A percentile compares a stretch with the other conserved stretches of the same genome.
Conservation (phyloP, 768 basidiomycete species). For the Trametes cingulata region DNA sequence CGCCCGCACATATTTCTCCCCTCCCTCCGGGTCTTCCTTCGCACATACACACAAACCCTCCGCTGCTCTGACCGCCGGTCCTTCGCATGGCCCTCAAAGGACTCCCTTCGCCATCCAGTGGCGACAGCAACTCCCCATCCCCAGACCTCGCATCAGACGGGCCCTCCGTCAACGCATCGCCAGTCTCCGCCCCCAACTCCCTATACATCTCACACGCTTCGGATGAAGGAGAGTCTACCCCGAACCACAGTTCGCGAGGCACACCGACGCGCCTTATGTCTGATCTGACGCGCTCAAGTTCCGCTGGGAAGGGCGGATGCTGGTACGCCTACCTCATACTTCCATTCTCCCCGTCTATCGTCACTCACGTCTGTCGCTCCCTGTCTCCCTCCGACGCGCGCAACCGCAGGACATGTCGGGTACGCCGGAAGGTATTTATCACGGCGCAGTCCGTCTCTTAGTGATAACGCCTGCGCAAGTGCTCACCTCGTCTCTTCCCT, state of each 20-base stretch:
- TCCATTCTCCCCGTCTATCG: background rate
- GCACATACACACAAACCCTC: background rate
- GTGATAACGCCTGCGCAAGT: conserved; percentile 5
- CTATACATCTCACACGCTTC: conserved; percentile 15
- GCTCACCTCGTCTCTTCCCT: background rate
- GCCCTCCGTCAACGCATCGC: conserved; percentile 23
- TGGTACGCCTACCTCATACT: conserved; percentile 50
- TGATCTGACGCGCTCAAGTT: conserved; percentile 36
- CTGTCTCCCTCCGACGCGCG: conserved; percentile 4
- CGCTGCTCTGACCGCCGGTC: background rate
- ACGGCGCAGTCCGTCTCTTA: conserved; percentile 22
- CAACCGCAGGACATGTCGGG: conserved; percentile 70
- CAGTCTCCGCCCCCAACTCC: conserved; percentile 20
- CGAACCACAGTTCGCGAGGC: conserved; percentile 38
- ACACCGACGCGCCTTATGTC: conserved; percentile 47
- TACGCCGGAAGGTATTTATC: conserved; percentile 71
- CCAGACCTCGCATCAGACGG: conserved; percentile 23
- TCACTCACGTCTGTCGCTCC: background rate
- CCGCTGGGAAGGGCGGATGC: conserved; percentile 73
- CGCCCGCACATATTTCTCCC: conserved; percentile 16
- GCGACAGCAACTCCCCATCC: conserved; percentile 24
- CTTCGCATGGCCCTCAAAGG: conserved; percentile 23
- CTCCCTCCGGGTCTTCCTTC: background rate
- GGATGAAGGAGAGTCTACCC: conserved; percentile 24
- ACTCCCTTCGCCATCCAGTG: conserved; percentile 21